Percentiles rank a stretch among this genome's conserved stretches.
Evolutionary conservation across 1,284 basidiomycete genomes (phyloP).

Genomic region (Moesziomyces antarcticus): DNA sequence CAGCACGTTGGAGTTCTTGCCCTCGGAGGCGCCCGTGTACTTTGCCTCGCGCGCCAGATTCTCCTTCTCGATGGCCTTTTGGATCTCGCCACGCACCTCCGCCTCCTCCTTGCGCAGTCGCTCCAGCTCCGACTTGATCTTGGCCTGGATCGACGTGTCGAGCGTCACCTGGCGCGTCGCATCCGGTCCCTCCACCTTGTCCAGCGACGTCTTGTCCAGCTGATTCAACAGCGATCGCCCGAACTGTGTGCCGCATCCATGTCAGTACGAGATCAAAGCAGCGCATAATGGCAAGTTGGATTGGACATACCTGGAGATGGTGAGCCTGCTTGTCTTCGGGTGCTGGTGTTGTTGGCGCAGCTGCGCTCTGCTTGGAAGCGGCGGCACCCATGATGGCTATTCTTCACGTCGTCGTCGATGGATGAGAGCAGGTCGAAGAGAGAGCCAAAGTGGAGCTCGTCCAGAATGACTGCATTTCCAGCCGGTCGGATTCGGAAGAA

Average conservation of each 20-base stretch:
- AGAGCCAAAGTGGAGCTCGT: neutral
- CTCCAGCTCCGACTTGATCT: slow-evolving; percentile 61
- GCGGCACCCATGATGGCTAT: slow-evolving; percentile 36
- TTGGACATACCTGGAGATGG: slow-evolving; percentile 35
- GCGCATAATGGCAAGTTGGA: no score
- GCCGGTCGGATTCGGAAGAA: slow-evolving; percentile 44
- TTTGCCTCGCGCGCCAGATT: slow-evolving; percentile 56
- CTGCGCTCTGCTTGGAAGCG: slow-evolving; percentile 44
- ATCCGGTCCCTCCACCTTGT: slow-evolving; percentile 42
- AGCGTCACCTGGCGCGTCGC: slow-evolving; percentile 52
- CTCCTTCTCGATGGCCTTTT: slow-evolving; percentile 63
- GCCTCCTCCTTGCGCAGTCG: slow-evolving; percentile 60
- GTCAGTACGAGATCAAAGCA: neutral
- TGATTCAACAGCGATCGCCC: slow-evolving; percentile 51
- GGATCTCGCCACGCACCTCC: slow-evolving; percentile 59
- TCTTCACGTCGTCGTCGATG: neutral
- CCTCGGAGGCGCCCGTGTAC: slow-evolving; percentile 47
- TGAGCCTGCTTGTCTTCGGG: slow-evolving; percentile 47
- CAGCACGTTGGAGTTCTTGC: slow-evolving; percentile 58
- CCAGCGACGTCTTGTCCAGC: slow-evolving; percentile 48
- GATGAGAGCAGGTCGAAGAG: no score
- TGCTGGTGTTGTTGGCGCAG: slow-evolving; percentile 33
- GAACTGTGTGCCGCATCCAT: slow-evolving; percentile 18
- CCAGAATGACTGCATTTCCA: slow-evolving; percentile 1
- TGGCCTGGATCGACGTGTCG: slow-evolving; percentile 58